These are phyloP conservation scores for Ustilago nuda DNA, from an alignment of 1,284 basidiomycete genomes.

Conservation along the genomic window DNA sequence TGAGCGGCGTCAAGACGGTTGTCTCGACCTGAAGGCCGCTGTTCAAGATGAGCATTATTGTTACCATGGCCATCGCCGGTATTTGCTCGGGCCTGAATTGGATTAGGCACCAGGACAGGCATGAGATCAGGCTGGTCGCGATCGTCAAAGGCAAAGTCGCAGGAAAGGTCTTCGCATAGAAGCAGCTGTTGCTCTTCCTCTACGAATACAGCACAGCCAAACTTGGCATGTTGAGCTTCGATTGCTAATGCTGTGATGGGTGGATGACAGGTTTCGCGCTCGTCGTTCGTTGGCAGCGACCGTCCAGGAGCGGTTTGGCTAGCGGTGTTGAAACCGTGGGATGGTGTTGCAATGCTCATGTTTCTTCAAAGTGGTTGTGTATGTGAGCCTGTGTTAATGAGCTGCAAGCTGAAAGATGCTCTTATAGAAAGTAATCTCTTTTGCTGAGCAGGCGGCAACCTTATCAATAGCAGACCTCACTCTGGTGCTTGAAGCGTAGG, in stretches of 20 bases:
- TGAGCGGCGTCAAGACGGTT: no score
- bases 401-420: no score
- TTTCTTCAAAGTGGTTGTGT: background rate
- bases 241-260: constrained; percentile 27
- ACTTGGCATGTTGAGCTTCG: constrained; percentile 23
- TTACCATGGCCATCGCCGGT: background rate
- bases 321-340: constrained; percentile 9
- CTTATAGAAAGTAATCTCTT: no score
- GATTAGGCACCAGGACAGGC: background rate
- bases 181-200: constrained; percentile 40
- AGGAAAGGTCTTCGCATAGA: constrained; percentile 46
- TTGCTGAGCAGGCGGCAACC: no score
- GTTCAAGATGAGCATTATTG: background rate
- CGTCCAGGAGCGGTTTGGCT: constrained; percentile 10
- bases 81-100: no score
- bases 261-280: background rate
- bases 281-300: constrained; percentile 6
- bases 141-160: constrained; percentile 24
- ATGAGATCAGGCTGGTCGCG: background rate
- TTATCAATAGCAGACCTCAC: no score
- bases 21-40: background rate
- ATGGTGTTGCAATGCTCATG: constrained; percentile 20
- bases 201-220: constrained; percentile 35
- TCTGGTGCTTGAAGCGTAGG: no score
- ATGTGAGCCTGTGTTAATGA: no score